Evolutionary conservation across 2,329 filamentous ascomycete species (phyloP).

Genomic region (Myriosclerotinia scirpicola): DNA sequence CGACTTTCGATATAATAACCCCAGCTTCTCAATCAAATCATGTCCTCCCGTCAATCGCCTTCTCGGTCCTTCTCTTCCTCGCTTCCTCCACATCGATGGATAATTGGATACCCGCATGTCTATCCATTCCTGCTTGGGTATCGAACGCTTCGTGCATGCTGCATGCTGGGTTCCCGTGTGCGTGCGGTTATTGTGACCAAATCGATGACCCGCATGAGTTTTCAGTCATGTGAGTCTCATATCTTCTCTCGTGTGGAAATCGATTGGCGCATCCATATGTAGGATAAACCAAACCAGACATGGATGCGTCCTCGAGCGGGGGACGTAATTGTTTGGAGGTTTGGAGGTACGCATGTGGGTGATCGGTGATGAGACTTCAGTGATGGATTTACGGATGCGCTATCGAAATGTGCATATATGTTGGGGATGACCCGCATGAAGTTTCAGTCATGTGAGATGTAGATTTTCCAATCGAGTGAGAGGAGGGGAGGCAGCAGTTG

Average conservation of each 20-base stretch:
- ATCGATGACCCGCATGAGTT: not conserved
- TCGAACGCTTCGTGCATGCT: not conserved
- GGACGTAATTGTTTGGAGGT: not conserved
- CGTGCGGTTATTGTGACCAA: slow-evolving; percentile 1
- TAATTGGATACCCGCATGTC: not conserved
- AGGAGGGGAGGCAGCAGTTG: not conserved
- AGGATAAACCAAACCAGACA: not conserved
- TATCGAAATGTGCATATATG: not conserved
- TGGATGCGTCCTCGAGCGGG: not conserved
- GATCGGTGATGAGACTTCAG: not conserved
- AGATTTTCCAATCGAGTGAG: not conserved
- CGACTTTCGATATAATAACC: not conserved
- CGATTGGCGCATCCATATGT: not conserved
- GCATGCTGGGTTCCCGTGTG: not conserved
- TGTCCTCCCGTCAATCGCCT: not conserved
- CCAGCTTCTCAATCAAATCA: not conserved
- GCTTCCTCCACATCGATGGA: not conserved
- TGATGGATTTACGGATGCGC: not conserved
- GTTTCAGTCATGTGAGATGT: slow-evolving; percentile 3
- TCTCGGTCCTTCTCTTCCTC: slow-evolving; percentile 15
- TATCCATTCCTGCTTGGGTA: no score
- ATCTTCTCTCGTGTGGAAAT: not conserved
- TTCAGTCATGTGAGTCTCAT: slow-evolving; percentile 13
- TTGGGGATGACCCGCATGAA: slow-evolving; percentile 13
- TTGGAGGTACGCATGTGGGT: not conserved